Percentiles rank a stretch among this genome's conserved stretches.
phyloP scores from a whole-genome alignment of 257 asterid genomes.

The Anisodus tanguticus region DNA sequence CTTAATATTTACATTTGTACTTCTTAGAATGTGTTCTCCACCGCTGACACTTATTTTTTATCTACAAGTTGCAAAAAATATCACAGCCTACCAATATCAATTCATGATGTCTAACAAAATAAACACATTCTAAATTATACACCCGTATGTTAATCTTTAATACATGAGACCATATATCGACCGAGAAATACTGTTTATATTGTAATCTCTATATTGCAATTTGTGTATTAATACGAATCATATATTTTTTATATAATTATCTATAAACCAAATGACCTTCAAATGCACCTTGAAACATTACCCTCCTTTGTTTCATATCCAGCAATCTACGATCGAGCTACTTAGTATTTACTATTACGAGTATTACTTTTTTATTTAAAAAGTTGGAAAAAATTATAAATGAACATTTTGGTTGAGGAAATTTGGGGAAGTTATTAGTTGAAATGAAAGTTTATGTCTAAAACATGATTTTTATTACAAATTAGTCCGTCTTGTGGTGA shows the following conservation, averaged over 20 bases:
- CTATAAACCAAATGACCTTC: background rate
- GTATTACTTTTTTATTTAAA: too few relatives aligned
- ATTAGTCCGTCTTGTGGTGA: too few relatives aligned
- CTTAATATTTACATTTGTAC: background rate
- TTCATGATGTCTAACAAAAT: too few relatives aligned
- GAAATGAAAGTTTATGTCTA: background rate
- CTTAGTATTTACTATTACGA: background rate
- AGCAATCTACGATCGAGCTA: background rate
- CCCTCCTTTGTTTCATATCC: background rate
- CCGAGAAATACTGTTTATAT: too few relatives aligned
- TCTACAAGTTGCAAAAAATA: background rate
- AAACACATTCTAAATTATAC: background rate
- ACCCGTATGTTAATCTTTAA: too few relatives aligned
- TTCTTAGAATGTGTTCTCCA: background rate
- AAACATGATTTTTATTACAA: background rate
- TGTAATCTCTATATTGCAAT: too few relatives aligned
- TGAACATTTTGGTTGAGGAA: background rate
- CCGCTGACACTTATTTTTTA: too few relatives aligned
- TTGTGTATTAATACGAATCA: background rate
- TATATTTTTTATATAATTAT: too few relatives aligned
- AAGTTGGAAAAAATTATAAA: background rate
- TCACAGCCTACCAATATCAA: background rate
- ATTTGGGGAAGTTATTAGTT: background rate
- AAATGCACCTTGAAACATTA: too few relatives aligned
- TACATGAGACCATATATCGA: background rate